Evolutionary conservation across 768 basidiomycete genomes (phyloP).

Genomic region (Psilocybe cubensis): DNA sequence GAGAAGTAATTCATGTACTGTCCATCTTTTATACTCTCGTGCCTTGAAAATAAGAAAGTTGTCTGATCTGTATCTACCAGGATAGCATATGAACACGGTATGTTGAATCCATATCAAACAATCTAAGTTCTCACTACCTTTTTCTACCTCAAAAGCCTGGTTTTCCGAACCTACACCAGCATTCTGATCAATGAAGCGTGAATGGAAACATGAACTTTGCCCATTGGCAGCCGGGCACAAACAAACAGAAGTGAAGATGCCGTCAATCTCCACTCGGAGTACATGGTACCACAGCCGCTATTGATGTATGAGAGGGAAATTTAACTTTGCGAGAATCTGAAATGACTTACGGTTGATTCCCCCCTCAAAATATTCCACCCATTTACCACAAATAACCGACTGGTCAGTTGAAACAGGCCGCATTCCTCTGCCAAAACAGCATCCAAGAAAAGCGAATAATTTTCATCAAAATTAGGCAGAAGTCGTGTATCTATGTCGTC

Average conservation of each 20-base stretch:
- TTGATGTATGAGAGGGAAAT: no score
- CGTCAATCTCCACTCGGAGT: neutral
- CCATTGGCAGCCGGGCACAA: neutral
- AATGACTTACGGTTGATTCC: neutral
- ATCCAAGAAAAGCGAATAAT: neutral
- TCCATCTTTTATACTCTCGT: neutral
- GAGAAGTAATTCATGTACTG: conserved; percentile 4
- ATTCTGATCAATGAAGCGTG: neutral
- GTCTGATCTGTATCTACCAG: neutral
- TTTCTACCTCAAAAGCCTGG: neutral
- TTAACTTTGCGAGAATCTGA: neutral
- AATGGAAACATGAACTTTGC: conserved; percentile 5
- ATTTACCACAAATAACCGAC: conserved; percentile 1
- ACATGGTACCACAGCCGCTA: conserved; percentile 6
- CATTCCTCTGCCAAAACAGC: conserved; percentile 2
- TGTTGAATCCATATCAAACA: neutral
- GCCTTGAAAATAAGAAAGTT: conserved; percentile 8
- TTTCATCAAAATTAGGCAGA: no score
- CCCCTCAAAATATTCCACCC: neutral
- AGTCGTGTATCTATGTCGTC: no score
- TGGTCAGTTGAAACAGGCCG: conserved; percentile 1
- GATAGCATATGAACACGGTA: neutral
- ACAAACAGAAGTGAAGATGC: neutral
- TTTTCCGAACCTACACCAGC: neutral
- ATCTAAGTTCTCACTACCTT: neutral